Base-by-base conservation (phyloP, 1,284 basidiomycete species). In the Trichosporon inkin region DNA sequence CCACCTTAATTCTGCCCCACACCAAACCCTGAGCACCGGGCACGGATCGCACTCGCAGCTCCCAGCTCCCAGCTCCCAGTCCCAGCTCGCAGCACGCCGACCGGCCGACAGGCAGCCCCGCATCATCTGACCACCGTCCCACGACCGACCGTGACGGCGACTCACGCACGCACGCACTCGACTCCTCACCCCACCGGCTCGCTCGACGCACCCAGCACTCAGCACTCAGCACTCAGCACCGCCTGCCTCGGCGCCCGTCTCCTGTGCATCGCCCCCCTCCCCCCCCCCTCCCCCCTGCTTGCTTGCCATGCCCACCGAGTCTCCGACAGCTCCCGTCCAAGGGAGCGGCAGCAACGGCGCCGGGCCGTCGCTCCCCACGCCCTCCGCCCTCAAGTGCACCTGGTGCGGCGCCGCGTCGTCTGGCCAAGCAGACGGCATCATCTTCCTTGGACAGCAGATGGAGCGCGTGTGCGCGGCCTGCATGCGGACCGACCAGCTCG, bases 241-340 rank as follows among this genome's bases (percentile, higher is more conserved):
- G n/a, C n/a, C n/a, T 35, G 13, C 8, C 28, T 36, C 28, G 14
- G 17, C n/a, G 35, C 53, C 17, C 16, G 14, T 44, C 10, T 39
- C 37, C 19, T 24, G 34, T 36, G 17, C 53, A 16, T 17, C 39
- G 20, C 28, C n/a, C 20, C 32, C 54, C 35, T 24, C 13, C 17
- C 14, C 47, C 17, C 36, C 10, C 10, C 24, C 13, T 16, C 8
- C 35, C 7, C 35, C 6, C 22, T 20, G 32, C 35, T 17, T n/a
- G 51, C 37, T n/a, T n/a, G n/a, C 16, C 34, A 75, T 77, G 73
- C 73, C 75, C 16, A 66, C 73, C 13, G 73, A 75, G 65, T 72
- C 72, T 22, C 57, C 60, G n/a, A 56, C 68, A 34, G 57, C 62
- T 24, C 59, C 41, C 65, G 14, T 49, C 61, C 44, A 49, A 13